These are phyloP conservation scores for Fusarium pseudograminearum DNA, from an alignment of 2,329 filamentous ascomycete species.

Conservation along the genomic window DNA sequence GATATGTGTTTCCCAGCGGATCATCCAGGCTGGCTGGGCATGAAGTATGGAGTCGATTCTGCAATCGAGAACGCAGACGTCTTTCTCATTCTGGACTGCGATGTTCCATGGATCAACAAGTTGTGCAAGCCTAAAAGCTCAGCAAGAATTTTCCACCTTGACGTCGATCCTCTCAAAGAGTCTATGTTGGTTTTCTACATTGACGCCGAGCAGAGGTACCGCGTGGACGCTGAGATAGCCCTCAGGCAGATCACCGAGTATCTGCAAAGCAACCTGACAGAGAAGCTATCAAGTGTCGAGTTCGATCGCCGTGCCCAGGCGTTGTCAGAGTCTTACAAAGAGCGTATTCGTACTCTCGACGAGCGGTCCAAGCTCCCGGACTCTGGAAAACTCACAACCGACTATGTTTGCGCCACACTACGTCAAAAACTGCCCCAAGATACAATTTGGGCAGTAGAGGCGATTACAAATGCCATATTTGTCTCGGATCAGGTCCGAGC, in stretches of 20 bases:
- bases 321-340: background rate
- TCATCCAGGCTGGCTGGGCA: constrained; percentile 20
- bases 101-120: constrained; percentile 34
- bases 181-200: constrained; percentile 19
- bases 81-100: constrained; percentile 24
- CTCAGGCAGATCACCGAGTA: constrained; percentile 7
- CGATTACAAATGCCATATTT: constrained; percentile 9
- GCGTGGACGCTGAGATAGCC: background rate
- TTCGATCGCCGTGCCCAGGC: background rate
- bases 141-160: constrained; percentile 25
- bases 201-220: constrained; percentile 22
- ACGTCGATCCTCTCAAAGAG: constrained; percentile 28
- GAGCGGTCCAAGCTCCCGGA: background rate
- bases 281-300: background rate
- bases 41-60: constrained; percentile 22
- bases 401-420: background rate
- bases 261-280: accelerated
- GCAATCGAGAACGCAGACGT: constrained; percentile 16
- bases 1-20: constrained; percentile 36
- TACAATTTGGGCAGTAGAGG: constrained; percentile 13
- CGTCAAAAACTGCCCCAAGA: background rate
- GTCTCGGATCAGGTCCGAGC: constrained; percentile 16
- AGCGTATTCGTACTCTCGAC: background rate
- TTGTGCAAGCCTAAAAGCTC: constrained; percentile 1
- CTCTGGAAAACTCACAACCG: background rate